Percentiles rank a stretch among this genome's conserved stretches.
Conservation (phyloP, 345 rosid genomes). For the Moringa oleifera region DNA sequence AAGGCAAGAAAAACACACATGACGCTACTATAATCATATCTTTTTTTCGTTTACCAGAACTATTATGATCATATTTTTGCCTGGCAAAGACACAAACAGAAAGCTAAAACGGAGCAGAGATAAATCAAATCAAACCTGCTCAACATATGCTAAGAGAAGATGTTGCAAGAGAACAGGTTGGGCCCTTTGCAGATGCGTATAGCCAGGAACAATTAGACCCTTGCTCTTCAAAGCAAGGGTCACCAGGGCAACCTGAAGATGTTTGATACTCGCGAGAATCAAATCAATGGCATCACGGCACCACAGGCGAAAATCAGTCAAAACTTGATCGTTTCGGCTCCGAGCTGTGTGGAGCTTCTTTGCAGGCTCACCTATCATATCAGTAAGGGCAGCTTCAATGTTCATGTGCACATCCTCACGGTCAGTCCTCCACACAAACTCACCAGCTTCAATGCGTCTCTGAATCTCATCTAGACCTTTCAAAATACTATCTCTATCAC, state of each 20-base stretch:
- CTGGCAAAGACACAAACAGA: not conserved
- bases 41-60: no score
- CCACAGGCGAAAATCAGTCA: constrained; percentile 89
- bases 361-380: constrained; percentile 94
- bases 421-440: constrained; percentile 87
- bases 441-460: constrained; percentile 49
- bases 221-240: constrained; percentile 62
- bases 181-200: constrained; percentile 94
- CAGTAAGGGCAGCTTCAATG: constrained; percentile 89
- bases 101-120: not conserved
- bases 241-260: constrained; percentile 66
- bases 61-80: not conserved
- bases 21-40: no score
- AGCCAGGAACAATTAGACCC: constrained; percentile 82
- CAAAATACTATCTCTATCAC: constrained; percentile 68
- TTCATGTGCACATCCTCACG: constrained; percentile 98
- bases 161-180: constrained; percentile 88
- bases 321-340: constrained; percentile 85
- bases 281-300: constrained; percentile 87
- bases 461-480: constrained; percentile 75
- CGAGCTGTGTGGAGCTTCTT: constrained; percentile 96
- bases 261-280: constrained; percentile 33
- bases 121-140: constrained; percentile 54
- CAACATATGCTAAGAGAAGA: constrained; percentile 79
- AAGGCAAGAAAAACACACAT: not conserved